Base-by-base conservation (phyloP, 352 stramenopile genomes). In the Phytopythium vexans region DNA sequence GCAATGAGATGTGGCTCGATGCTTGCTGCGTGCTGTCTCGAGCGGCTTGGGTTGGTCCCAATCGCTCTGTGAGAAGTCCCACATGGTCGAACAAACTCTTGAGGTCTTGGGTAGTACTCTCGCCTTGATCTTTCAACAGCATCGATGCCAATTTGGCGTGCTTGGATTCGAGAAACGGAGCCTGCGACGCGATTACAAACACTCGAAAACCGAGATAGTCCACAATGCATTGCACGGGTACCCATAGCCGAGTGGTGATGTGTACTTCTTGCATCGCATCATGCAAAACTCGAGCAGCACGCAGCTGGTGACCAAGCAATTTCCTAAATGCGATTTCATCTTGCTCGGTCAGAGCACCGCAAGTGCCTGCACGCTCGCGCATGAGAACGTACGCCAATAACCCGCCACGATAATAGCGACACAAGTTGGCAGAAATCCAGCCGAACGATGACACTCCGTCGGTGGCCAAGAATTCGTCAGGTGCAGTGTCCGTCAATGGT, bases 171-270 rank as follows among this genome's bases (percentile, higher is more conserved):
- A 56, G 33, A 49, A 53, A 6, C 41, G 49, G n/a, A 39, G 31
- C 8, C 41, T 56, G 31, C 34, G 69, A 74, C 37, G 71, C 74
- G 6, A 91, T 49, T 1, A 87, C 70, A 14, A 82, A 65, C 10
- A 57, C 68, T 6, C 74, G 72, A 43, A 76, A 85, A 1, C 78
- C 81, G 21, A 87, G 49, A 41, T 88, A 72, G 58, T 91, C 76
- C 14, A 89, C 56, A 8, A 47, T 54, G 41, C 81, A 88, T 47
- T 91, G 77, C 0, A 91, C 60, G 0, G 77, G 81, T 11, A 88
- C 58, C 27, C 60, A 52, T 11, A 69, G 27, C 7, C 55, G 49
- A 15, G 41, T 37, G 7, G 59, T 37, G 4, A 38, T 15, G 35
- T 47, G 52, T 9, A 9, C 15, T 50, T 60, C 56, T 37, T 64